These are phyloP conservation scores for Pleodorina starrii DNA, from an alignment of 139 green algal genomes.

Conservation along the genomic window DNA sequence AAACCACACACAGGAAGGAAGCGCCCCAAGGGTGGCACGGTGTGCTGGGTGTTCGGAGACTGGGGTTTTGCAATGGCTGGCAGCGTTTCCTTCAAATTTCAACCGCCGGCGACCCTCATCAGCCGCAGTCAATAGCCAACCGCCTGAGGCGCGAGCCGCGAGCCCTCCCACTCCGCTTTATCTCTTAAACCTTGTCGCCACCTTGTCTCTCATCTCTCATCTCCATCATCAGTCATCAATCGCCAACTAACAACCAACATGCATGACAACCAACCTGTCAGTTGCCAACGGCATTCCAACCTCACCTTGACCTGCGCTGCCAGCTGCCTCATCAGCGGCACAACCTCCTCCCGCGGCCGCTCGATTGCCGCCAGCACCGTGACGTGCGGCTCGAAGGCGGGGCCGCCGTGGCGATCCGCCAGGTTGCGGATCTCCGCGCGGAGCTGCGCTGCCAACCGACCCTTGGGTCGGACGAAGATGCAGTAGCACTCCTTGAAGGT, in stretches of 20 bases:
- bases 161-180: too few species aligned
- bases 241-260: background rate
- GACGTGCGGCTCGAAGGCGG: conserved; percentile 58
- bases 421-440: conserved; percentile 37
- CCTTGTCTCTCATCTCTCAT: background rate
- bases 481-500: background rate
- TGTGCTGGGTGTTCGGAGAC: too few species aligned
- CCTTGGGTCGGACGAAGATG: background rate
- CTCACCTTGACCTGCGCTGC: conserved; percentile 56
- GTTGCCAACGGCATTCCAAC: too few species aligned
- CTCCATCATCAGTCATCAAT: background rate
- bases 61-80: too few species aligned
- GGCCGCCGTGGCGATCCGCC: background rate
- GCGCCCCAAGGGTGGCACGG: too few species aligned
- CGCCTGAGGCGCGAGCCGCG: too few species aligned
- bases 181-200: too few species aligned
- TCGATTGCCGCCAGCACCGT: conserved; percentile 66
- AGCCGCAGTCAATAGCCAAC: too few species aligned
- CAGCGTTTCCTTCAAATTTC: too few species aligned
- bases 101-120: too few species aligned
- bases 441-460: conserved; percentile 18
- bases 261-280: background rate
- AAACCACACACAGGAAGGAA: too few species aligned
- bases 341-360: conserved; percentile 30
- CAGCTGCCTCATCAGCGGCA: conserved; percentile 23